Conservation (phyloP, 768 basidiomycete genomes). For the Podaxis sp. region DNA sequence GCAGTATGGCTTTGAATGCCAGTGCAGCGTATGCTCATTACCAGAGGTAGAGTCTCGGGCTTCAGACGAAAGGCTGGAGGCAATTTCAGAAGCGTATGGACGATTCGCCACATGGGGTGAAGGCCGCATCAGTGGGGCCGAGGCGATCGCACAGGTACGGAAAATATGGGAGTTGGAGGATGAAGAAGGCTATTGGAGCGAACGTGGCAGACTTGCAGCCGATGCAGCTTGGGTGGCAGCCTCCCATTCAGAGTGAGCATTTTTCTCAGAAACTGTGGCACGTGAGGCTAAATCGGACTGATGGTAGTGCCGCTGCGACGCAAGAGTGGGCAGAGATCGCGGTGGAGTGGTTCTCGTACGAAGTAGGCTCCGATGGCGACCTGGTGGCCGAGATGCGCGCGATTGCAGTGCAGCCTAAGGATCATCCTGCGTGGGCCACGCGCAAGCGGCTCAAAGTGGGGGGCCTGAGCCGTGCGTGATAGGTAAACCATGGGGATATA, state of each 20-base stretch:
- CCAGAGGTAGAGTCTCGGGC: conserved; percentile 42
- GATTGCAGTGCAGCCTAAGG: conserved; percentile 35
- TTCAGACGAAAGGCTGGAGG: conserved; percentile 51
- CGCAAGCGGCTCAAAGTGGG: conserved; percentile 36
- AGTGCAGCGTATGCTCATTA: conserved; percentile 59
- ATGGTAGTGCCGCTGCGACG: conserved; percentile 43
- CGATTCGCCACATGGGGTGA: conserved; percentile 51
- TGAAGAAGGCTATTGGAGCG: conserved; percentile 67
- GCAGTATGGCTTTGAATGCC: conserved; percentile 60
- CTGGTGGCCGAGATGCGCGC: conserved; percentile 40
- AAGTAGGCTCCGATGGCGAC: conserved; percentile 56
- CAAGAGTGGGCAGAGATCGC: conserved; percentile 51
- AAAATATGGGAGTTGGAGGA: conserved; percentile 59
- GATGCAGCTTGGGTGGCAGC: conserved; percentile 62
- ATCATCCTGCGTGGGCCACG: conserved; percentile 50
- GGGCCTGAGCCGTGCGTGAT: conserved; percentile 24
- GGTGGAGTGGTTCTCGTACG: conserved; percentile 52
- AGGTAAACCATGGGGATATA: background rate
- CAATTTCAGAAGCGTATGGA: conserved; percentile 45
- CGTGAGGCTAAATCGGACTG: conserved; percentile 6
- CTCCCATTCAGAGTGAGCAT: conserved; percentile 61
- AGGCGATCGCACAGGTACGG: conserved; percentile 48
- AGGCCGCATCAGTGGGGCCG: conserved; percentile 40
- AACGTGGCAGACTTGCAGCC: conserved; percentile 60
- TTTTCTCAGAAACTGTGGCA: conserved; percentile 1